phyloP scores from a whole-genome alignment of 495 filamentous ascomycete genomes.

The Trichoderma reesei region DNA sequence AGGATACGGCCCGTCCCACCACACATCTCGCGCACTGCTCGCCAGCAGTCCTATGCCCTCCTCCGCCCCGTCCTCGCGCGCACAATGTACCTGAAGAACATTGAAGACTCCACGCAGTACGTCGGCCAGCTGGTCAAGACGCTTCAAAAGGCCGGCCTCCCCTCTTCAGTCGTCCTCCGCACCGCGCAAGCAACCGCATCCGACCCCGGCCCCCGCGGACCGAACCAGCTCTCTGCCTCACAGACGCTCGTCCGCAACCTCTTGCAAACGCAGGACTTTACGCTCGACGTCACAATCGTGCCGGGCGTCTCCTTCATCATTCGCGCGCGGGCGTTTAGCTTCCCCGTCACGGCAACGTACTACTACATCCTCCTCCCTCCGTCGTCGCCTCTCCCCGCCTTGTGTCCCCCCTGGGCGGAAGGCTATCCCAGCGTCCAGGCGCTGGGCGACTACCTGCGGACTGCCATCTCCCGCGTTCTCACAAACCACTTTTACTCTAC shows the following conservation, averaged over 20 bases:
- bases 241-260: conserved; percentile 17
- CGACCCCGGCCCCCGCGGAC: neutral
- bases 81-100: conserved; percentile 17
- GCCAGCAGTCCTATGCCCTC: conserved; percentile 20
- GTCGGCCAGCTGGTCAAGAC: conserved; percentile 17
- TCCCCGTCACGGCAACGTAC: conserved; percentile 21
- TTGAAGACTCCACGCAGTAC: conserved; percentile 15
- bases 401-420: conserved; percentile 8
- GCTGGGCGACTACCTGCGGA: conserved; percentile 10
- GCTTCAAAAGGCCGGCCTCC: conserved; percentile 20
- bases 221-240: conserved; percentile 11
- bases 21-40: conserved; percentile 30
- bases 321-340: conserved; percentile 19
- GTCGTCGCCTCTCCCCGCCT: conserved; percentile 12
- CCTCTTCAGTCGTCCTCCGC: conserved; percentile 18
- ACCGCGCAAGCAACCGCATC: conserved; percentile 15
- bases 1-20: conserved; percentile 54
- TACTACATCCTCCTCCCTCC: conserved; percentile 25
- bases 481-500: conserved; percentile 2
- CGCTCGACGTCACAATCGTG: conserved; percentile 33
- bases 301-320: conserved; percentile 24
- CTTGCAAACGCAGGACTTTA: conserved; percentile 18
- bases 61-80: conserved; percentile 22
- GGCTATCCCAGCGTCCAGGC: conserved; percentile 6
- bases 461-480: neutral